Conservation (phyloP, 1,284 basidiomycete species). For the Takashimella koratensis region DNA sequence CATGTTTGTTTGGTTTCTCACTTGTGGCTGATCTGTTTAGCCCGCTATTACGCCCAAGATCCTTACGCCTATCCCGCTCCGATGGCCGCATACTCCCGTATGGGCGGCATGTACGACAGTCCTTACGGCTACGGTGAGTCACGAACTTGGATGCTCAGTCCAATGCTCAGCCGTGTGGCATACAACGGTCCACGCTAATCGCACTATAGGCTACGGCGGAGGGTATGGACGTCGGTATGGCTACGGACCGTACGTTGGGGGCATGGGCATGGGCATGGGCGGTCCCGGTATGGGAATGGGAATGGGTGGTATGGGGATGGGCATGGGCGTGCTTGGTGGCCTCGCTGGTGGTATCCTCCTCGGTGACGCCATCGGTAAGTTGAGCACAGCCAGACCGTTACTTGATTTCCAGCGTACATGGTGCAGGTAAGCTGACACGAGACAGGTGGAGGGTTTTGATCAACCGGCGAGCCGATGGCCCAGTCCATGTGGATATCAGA, state of each 20-base stretch:
- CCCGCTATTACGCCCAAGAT: slow-evolving; percentile 19
- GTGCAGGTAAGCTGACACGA: background rate
- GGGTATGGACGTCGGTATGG: slow-evolving; percentile 24
- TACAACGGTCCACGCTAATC: too few relatives aligned
- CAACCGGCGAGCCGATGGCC: too few relatives aligned
- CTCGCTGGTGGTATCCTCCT: slow-evolving; percentile 32
- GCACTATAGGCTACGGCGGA: slow-evolving; percentile 21
- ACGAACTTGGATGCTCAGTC: background rate
- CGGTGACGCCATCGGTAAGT: slow-evolving; percentile 22
- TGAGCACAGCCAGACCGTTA: background rate
- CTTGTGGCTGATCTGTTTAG: background rate
- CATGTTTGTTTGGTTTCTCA: background rate
- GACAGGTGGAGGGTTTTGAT: background rate
- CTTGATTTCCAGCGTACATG: background rate
- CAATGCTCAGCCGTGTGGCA: background rate
- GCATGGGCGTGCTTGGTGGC: slow-evolving; percentile 26
- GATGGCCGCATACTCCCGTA: slow-evolving; percentile 21
- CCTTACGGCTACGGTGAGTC: slow-evolving; percentile 34
- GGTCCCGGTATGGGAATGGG: slow-evolving; percentile 23
- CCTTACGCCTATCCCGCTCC: slow-evolving; percentile 34
- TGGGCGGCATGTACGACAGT: slow-evolving; percentile 20
- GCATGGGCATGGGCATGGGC: slow-evolving; percentile 16
- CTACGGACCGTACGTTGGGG: slow-evolving; percentile 13
- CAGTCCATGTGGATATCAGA: too few relatives aligned
- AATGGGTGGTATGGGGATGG: slow-evolving; percentile 17